Conservation (phyloP, 306 rosid species). For the Myrica gale region DNA sequence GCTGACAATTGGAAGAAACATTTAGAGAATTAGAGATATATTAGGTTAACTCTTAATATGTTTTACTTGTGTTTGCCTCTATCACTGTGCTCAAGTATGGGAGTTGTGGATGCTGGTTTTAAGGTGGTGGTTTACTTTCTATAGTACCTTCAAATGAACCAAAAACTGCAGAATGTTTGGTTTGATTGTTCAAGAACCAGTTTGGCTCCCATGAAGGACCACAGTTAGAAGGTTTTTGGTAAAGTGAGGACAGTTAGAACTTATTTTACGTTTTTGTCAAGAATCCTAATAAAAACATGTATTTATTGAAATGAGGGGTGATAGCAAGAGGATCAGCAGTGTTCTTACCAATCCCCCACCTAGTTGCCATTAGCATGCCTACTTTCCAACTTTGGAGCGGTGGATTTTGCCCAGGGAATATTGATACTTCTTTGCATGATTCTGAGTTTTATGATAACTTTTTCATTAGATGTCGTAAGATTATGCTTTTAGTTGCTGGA, state of each 20-base stretch:
- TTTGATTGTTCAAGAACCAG: not conserved
- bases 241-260: no score
- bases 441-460: not conserved
- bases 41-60: not conserved
- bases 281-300: not conserved
- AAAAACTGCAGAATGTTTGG: not conserved
- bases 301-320: not conserved
- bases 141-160: not conserved
- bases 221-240: no score
- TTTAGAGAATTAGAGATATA: not conserved
- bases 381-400: not conserved
- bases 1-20: constrained; percentile 15
- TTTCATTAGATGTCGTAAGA: constrained; percentile 18
- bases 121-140: not conserved
- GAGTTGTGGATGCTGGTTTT: not conserved
- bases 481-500: constrained; percentile 6
- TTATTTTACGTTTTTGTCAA: not conserved
- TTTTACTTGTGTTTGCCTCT: not conserved
- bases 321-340: not conserved
- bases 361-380: not conserved
- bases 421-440: not conserved
- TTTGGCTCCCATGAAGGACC: no score
- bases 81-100: constrained; percentile 13
- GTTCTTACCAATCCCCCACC: not conserved
- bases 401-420: not conserved